These are phyloP conservation scores for Boletus vinaceobasis DNA, from an alignment of 768 basidiomycete species.

Conservation along the genomic window DNA sequence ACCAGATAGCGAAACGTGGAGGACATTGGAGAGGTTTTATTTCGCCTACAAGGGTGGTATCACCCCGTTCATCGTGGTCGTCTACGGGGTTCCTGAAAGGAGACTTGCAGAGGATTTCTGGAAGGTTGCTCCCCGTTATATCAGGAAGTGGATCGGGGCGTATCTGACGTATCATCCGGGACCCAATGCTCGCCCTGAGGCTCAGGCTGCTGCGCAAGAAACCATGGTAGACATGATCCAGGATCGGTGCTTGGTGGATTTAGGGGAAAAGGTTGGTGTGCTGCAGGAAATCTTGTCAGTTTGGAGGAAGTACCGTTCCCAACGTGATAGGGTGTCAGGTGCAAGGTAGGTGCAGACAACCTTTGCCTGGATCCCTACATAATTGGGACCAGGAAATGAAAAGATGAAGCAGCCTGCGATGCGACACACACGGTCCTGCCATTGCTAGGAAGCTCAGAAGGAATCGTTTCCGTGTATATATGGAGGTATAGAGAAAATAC, in stretches of 20 bases:
- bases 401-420: background rate
- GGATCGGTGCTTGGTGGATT: conserved; percentile 11
- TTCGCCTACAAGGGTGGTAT: conserved; percentile 10
- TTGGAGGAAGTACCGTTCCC: conserved; percentile 21
- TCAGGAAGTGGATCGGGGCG: conserved; percentile 8
- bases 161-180: conserved; percentile 15
- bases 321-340: background rate
- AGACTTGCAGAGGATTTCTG: conserved; percentile 10
- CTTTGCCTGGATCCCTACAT: background rate
- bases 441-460: background rate
- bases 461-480: background rate
- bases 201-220: conserved; percentile 9
- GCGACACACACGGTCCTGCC: background rate
- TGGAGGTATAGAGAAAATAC: conserved; percentile 1
- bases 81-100: conserved; percentile 6
- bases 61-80: conserved; percentile 18
- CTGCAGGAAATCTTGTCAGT: conserved; percentile 13
- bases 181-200: background rate
- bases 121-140: conserved; percentile 5
- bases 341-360: background rate
- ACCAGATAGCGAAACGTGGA: conserved; percentile 10
- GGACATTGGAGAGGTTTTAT: conserved; percentile 13
- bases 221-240: conserved; percentile 11
- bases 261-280: conserved; percentile 16
- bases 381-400: too few relatives aligned